Evolutionary conservation across 2,329 filamentous ascomycete species (phyloP).

Genomic region (Magnaporthiopsis rhizophila): DNA sequence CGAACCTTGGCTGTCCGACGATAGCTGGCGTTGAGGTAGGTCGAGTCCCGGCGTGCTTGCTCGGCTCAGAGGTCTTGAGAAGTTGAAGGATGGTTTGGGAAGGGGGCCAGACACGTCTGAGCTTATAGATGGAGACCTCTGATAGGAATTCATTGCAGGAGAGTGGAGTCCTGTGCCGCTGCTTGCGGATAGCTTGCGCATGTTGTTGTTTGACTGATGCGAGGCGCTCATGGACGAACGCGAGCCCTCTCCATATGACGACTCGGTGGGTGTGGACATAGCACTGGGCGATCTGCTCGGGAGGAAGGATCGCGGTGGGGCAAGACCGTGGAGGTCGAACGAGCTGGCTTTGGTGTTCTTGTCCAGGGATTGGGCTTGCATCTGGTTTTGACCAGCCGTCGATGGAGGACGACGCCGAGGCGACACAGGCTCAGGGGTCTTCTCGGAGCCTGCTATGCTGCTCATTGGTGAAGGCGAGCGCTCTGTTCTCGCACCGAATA

Average conservation of each 20-base stretch:
- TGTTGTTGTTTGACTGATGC: slow-evolving; percentile 50
- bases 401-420: slow-evolving; percentile 7
- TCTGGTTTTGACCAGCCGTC: background rate
- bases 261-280: slow-evolving; percentile 54
- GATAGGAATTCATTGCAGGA: slow-evolving; percentile 52
- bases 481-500: slow-evolving; percentile 48
- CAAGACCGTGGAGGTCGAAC: slow-evolving; percentile 41
- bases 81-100: slow-evolving; percentile 78
- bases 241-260: slow-evolving; percentile 60
- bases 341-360: slow-evolving; percentile 33
- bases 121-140: slow-evolving; percentile 74
- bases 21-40: slow-evolving; percentile 52
- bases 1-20: slow-evolving; percentile 59
- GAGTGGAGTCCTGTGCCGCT: slow-evolving; percentile 42
- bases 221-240: slow-evolving; percentile 44
- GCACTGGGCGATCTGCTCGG: slow-evolving; percentile 50
- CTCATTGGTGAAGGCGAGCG: slow-evolving; percentile 49
- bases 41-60: slow-evolving; percentile 53
- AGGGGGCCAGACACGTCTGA: slow-evolving; percentile 69
- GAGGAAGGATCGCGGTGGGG: slow-evolving; percentile 42
- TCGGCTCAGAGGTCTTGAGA: slow-evolving; percentile 81
- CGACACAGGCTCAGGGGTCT: slow-evolving; percentile 6
- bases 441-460: slow-evolving; percentile 14
- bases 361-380: slow-evolving; percentile 31
- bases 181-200: slow-evolving; percentile 71